phyloP scores from a whole-genome alignment of 2,329 filamentous ascomycete genomes.

The Stachybotrys echinatus region DNA sequence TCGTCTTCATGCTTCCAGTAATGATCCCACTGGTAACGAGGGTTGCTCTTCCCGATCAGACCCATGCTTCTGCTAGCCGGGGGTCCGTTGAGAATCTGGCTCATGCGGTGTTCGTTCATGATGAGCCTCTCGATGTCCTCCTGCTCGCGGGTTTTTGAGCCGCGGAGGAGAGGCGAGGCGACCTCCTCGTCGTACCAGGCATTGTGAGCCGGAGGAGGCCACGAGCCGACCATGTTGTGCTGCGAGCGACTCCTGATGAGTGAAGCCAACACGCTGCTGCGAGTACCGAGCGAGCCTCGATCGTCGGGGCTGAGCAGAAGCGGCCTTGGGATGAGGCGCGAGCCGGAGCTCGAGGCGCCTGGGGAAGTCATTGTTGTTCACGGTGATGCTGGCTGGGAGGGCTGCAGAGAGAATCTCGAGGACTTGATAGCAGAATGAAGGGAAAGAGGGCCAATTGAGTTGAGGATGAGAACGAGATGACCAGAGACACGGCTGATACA shows the following conservation, averaged over 20 bases:
- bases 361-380: constrained; percentile 24
- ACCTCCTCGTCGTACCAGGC: constrained; percentile 26
- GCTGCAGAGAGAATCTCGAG: not conserved
- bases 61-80: constrained; percentile 72
- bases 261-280: constrained; percentile 30
- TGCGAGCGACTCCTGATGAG: constrained; percentile 34
- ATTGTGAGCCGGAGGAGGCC: constrained; percentile 12
- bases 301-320: constrained; percentile 27
- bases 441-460: not conserved
- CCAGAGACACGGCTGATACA: too few relatives aligned
- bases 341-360: constrained; percentile 15
- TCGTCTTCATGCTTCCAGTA: constrained; percentile 82
- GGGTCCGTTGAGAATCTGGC: constrained; percentile 56
- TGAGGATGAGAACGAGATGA: too few relatives aligned
- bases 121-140: constrained; percentile 40
- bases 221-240: constrained; percentile 21
- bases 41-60: constrained; percentile 84
- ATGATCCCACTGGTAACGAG: constrained; percentile 76
- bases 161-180: constrained; percentile 11
- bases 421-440: not conserved
- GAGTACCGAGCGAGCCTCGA: constrained; percentile 26
- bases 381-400: not conserved
- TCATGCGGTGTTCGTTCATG: constrained; percentile 54
- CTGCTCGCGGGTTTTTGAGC: constrained; percentile 22
- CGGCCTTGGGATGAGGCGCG: constrained; percentile 20